Percentiles rank a stretch among this genome's conserved stretches.
These are phyloP conservation scores for Manihot esculenta DNA, from an alignment of 441 rosid genomes.

Conservation along the genomic window DNA sequence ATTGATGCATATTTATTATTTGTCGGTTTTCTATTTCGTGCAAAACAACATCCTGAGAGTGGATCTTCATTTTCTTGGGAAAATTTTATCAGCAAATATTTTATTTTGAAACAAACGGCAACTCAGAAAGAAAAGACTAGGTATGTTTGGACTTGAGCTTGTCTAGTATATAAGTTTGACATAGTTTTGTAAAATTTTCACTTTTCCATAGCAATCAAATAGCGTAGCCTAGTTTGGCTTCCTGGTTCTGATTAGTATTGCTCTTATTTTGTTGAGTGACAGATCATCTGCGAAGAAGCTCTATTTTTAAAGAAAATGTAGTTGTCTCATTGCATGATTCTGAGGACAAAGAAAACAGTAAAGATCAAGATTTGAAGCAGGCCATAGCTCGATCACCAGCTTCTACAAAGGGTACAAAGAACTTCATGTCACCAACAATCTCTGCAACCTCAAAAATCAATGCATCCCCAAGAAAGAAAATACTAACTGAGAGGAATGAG, in stretches of 20 bases:
- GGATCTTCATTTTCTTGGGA: too few species aligned
- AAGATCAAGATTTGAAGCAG: constrained; percentile 32
- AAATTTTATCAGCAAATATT: too few species aligned
- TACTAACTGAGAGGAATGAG: constrained; percentile 65
- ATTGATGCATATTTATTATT: background rate
- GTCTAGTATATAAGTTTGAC: too few species aligned
- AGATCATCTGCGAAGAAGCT: constrained; percentile 48
- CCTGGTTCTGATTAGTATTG: constrained; percentile 16
- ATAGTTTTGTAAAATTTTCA: background rate
- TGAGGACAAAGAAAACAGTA: constrained; percentile 69
- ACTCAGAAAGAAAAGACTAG: too few species aligned
- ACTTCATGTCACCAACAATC: constrained; percentile 91
- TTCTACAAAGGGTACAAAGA: constrained; percentile 45
- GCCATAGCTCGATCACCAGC: constrained; percentile 41
- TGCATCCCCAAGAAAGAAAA: constrained; percentile 74
- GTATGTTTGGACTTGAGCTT: background rate
- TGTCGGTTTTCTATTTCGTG: too few species aligned
- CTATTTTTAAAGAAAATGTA: constrained; percentile 41
- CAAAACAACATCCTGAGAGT: too few species aligned
- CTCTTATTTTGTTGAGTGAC: constrained; percentile 14
- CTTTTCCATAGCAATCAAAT: background rate
- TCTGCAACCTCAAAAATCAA: constrained; percentile 76
- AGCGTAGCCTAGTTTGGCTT: background rate
- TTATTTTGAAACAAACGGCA: too few species aligned
- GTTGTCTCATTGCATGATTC: constrained; percentile 31